These are phyloP conservation scores for Gracilariopsis chorda DNA, from an alignment of 23 red algal species.

Conservation along the genomic window DNA sequence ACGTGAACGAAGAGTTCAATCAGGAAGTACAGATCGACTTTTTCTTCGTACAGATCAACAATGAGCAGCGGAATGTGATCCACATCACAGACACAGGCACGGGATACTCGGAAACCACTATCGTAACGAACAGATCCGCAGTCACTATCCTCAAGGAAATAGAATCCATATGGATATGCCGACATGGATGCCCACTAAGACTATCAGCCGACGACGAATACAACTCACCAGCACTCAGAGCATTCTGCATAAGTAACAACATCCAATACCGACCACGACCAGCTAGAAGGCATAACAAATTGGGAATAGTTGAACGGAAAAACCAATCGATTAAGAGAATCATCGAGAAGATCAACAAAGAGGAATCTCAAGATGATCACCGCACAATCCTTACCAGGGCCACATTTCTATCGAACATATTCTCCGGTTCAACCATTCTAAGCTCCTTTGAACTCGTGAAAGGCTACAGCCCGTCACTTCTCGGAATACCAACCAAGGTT, in stretches of 20 bases:
- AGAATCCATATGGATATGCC: neutral
- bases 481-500: neutral
- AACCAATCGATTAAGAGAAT: neutral
- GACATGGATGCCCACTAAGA: neutral
- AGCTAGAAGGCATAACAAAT: neutral
- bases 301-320: neutral
- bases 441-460: neutral
- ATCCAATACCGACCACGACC: neutral
- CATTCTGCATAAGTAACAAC: neutral
- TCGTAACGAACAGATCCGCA: neutral
- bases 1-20: constrained; percentile 36
- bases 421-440: neutral
- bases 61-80: neutral
- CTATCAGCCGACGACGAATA: neutral
- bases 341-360: neutral
- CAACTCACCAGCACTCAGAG: neutral
- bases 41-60: neutral
- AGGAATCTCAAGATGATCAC: neutral
- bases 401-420: neutral
- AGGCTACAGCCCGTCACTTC: neutral
- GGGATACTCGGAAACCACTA: neutral
- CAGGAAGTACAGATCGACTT: neutral
- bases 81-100: neutral
- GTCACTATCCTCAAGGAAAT: neutral
- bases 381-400: neutral